A percentile compares a stretch with the other conserved stretches of the same genome.
Evolutionary conservation across 805 yeast genomes (phyloP).

Genomic region (Tetrapisispora namnaoensis): DNA sequence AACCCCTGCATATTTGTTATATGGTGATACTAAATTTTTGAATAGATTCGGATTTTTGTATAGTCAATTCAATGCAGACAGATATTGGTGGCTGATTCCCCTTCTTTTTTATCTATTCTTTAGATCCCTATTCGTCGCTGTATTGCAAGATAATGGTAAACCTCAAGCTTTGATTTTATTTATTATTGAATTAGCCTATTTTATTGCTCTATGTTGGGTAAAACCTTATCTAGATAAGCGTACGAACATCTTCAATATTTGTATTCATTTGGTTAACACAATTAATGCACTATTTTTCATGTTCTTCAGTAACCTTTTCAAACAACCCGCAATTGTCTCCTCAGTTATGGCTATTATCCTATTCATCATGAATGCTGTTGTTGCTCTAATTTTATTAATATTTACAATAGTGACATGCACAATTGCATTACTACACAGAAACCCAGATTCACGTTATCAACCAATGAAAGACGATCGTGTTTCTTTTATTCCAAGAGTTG

Average conservation of each 20-base stretch:
- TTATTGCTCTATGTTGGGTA: slow-evolving; percentile 52
- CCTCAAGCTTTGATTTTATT: slow-evolving; percentile 73
- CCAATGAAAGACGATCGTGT: slow-evolving; percentile 96
- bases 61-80: slow-evolving; percentile 80
- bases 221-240: slow-evolving; percentile 93
- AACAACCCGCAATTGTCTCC: slow-evolving; percentile 78
- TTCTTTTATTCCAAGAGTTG: slow-evolving; percentile 71
- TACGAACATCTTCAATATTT: slow-evolving; percentile 87
- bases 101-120: slow-evolving; percentile 55
- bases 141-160: slow-evolving; percentile 71
- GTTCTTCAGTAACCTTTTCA: slow-evolving; percentile 78
- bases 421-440: slow-evolving; percentile 73
- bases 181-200: slow-evolving; percentile 62
- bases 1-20: slow-evolving; percentile 86
- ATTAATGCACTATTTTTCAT: slow-evolving; percentile 78
- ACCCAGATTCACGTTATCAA: slow-evolving; percentile 91
- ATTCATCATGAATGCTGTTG: slow-evolving; percentile 80
- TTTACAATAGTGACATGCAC: slow-evolving; percentile 84
- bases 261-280: slow-evolving; percentile 68
- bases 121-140: slow-evolving; percentile 78
- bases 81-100: slow-evolving; percentile 72
- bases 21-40: slow-evolving; percentile 70
- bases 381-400: slow-evolving; percentile 70
- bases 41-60: slow-evolving; percentile 89
- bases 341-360: slow-evolving; percentile 87